Base-by-base conservation (phyloP, 169 alveolate species). In the Cryptosporidium canis region DNA sequence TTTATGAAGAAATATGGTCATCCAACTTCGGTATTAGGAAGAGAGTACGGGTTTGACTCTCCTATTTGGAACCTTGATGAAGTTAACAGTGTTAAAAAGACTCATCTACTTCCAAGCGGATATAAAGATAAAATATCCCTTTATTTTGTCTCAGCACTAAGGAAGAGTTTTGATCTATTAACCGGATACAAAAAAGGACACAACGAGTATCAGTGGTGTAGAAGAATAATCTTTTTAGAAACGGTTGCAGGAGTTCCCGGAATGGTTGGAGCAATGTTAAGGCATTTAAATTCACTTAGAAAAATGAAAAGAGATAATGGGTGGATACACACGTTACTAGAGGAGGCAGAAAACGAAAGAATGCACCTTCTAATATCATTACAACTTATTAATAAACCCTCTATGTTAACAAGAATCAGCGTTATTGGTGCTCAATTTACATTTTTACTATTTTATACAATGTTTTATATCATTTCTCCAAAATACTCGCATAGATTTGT, bases 341-440 rank as follows among this genome's bases (percentile, higher is more conserved):
- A 93, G 51, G 94, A 93, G 37, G 93, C 96, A 6, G 95, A 93
- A 66, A 93, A 93, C 64, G 95, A 93, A 53, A 85, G 95, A 53
- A 90, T 93, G 83, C 94, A 93, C 58, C 77, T 93, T 43, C 64
- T 90, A 47, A 71, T 92, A 24, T 91, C 91, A 51, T 44, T 92
- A 43, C 58, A 90, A 24, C 83, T 92, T 18, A 85, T 77, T 83
- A n/a, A 66, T 66, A 65, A 85, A 24, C 93, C 93, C 9, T 48
- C 90, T 1, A 51, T 61, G 1, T 39, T 92, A 8, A 84, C 85
- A 41, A 90, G 90, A 91, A 63, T 82, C 5, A 83, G 87, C 48
- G 94, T 94, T 4, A 87, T 92, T 2, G 51, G 87, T 7, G 91
- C 94, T 12, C 90, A 93, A 66, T 85, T 83, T 9, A 83, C 90